phyloP scores from a whole-genome alignment of 108 stramenopile genomes.

The Pelagomonas calceolata region DNA sequence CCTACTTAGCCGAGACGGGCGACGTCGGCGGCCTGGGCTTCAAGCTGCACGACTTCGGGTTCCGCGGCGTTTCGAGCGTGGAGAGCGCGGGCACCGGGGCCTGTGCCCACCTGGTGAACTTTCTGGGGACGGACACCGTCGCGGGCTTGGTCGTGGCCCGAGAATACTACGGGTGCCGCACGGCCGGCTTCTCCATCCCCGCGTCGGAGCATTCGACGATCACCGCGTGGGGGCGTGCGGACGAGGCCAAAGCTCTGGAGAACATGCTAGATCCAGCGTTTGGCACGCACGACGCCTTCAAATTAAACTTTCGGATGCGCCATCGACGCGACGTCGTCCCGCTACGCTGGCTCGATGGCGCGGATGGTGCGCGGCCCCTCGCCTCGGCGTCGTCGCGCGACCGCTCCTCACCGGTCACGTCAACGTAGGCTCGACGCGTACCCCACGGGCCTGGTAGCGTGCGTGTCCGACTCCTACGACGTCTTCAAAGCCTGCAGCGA shows the following conservation, averaged over 20 bases:
- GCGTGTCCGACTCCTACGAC: background rate
- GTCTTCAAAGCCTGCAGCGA: background rate
- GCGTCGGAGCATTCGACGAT: background rate
- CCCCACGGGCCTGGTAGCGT: background rate
- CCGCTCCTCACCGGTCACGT: too few relatives aligned
- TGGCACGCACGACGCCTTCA: too few relatives aligned
- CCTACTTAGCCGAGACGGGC: background rate
- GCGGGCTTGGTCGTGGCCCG: background rate
- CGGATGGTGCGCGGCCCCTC: too few relatives aligned
- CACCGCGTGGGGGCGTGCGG: background rate
- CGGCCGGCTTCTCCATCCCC: background rate
- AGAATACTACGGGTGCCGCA: background rate
- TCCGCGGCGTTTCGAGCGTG: background rate
- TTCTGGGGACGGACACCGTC: background rate
- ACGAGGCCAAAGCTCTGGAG: background rate
- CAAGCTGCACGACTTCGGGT: background rate
- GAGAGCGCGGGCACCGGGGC: background rate
- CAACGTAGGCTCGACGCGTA: background rate
- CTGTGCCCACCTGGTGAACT: background rate
- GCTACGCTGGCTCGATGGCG: too few relatives aligned
- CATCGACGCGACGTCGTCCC: too few relatives aligned
- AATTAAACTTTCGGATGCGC: too few relatives aligned
- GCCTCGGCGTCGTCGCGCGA: too few relatives aligned
- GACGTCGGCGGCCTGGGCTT: background rate
- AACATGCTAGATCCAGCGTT: too few relatives aligned